A percentile compares a stretch with the other conserved stretches of the same genome.
Conservation (phyloP, 1,139 yeast genomes). For the Candida dubliniensis region DNA sequence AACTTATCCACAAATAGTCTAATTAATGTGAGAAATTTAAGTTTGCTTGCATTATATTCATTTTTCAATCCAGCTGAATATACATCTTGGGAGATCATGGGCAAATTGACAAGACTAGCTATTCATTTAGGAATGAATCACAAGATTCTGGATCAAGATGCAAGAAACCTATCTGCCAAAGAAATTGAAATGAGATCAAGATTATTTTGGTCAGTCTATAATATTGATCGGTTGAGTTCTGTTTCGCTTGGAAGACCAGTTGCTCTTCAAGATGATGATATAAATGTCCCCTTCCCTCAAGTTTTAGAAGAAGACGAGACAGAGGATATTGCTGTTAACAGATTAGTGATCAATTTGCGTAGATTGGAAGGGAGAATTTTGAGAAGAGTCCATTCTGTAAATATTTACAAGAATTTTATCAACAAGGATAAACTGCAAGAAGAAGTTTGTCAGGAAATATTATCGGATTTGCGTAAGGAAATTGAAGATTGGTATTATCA, state of each 20-base stretch:
- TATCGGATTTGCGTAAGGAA: constrained; percentile 33
- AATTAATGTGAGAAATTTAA: constrained; percentile 36
- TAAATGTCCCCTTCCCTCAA: constrained; percentile 42
- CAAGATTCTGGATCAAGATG: constrained; percentile 24
- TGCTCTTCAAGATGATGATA: constrained; percentile 46
- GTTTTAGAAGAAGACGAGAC: constrained; percentile 34
- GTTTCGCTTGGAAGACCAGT: constrained; percentile 45
- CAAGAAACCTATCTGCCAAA: constrained; percentile 24
- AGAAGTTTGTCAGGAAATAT: constrained; percentile 26
- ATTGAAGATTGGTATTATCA: constrained; percentile 38
- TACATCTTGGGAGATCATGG: constrained; percentile 50
- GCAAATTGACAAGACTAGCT: constrained; percentile 41
- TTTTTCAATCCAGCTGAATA: constrained; percentile 44
- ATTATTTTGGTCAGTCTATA: constrained; percentile 52
- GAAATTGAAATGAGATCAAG: constrained; percentile 42
- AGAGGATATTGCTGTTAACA: constrained; percentile 37
- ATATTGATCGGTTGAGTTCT: constrained; percentile 46
- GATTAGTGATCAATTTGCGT: constrained; percentile 39
- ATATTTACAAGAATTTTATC: constrained; percentile 7
- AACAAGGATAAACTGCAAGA: constrained; percentile 9
- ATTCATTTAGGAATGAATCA: constrained; percentile 46
- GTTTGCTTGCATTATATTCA: constrained; percentile 46
- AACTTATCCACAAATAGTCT: constrained; percentile 35
- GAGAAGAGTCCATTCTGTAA: constrained; percentile 41
- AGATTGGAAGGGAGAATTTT: constrained; percentile 44